Evolutionary conservation across 2,329 filamentous ascomycete species (phyloP).

Genomic region (Fusarium sp.): DNA sequence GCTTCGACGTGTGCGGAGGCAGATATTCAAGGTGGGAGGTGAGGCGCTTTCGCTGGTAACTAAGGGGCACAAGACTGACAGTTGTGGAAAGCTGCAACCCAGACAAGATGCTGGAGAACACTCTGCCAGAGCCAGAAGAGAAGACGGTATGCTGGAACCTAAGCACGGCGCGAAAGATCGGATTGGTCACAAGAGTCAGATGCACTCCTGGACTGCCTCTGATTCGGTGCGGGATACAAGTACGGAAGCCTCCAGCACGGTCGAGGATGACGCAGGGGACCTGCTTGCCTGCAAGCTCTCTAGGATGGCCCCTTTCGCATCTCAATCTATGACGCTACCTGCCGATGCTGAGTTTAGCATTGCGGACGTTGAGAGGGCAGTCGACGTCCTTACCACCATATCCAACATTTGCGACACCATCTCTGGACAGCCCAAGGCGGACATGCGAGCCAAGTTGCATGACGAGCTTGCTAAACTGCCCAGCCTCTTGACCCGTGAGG

Average conservation of each 20-base stretch:
- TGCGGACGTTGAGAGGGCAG: constrained; percentile 8
- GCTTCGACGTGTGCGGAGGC: background rate
- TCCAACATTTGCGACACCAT: constrained; percentile 3
- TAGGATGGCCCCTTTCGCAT: background rate
- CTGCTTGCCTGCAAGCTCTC: background rate
- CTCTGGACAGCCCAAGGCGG: background rate
- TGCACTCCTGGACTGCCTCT: background rate
- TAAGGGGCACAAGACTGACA: background rate
- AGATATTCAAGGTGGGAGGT: background rate
- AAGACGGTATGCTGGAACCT: background rate
- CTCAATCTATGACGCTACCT: background rate
- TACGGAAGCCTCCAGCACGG: background rate
- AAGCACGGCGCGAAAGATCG: background rate
- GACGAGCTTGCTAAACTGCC: constrained; percentile 15
- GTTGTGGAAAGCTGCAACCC: background rate
- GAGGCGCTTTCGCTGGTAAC: background rate
- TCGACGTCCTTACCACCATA: constrained; percentile 5
- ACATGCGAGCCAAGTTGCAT: background rate
- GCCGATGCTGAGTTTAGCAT: background rate
- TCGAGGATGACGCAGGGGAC: background rate
- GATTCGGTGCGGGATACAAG: background rate
- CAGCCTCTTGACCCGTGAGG: constrained; percentile 14
- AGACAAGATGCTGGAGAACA: background rate
- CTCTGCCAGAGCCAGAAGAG: background rate
- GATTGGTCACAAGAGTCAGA: background rate